Conservation (phyloP, 176 grass and related monocot species). For the Cymbopogon citratus region DNA sequence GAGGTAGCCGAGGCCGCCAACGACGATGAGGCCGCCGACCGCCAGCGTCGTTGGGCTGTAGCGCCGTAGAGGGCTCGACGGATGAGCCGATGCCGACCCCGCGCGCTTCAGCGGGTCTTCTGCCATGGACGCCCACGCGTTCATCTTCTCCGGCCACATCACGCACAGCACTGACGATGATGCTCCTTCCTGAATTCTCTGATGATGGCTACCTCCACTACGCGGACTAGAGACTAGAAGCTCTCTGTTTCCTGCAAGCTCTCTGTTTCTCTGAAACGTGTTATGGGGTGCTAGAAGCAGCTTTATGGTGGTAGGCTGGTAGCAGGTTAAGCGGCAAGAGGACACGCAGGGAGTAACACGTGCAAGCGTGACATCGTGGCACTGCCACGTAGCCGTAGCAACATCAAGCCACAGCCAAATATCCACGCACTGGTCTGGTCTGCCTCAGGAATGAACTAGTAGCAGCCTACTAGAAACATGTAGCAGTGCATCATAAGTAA, state of each 20-base stretch:
- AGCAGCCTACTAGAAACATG: neutral
- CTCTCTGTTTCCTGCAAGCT: neutral
- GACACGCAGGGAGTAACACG: neutral
- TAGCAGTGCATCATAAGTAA: neutral
- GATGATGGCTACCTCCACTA: neutral
- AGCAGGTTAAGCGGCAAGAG: slow-evolving; percentile 20
- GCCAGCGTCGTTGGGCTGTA: slow-evolving; percentile 51
- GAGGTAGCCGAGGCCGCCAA: slow-evolving; percentile 43
- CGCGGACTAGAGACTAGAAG: neutral
- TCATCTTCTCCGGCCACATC: slow-evolving; percentile 41
- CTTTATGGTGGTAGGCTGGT: slow-evolving; percentile 16
- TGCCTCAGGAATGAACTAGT: neutral
- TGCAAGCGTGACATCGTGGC: neutral
- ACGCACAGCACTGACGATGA: neutral
- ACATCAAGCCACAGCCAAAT: neutral
- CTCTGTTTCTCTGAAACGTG: neutral
- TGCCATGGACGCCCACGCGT: slow-evolving; percentile 31
- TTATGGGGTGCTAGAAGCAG: neutral
- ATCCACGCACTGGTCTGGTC: neutral
- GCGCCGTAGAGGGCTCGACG: slow-evolving; percentile 27
- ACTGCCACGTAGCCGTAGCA: neutral
- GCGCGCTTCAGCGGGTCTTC: slow-evolving; percentile 35
- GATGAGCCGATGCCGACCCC: neutral
- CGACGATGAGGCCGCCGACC: slow-evolving; percentile 31
- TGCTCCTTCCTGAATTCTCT: neutral